Evolutionary conservation across 768 basidiomycete species (phyloP), one percentile per base, ranked within the genome.

Genomic region (Gloeophyllum trabeum): DNA sequence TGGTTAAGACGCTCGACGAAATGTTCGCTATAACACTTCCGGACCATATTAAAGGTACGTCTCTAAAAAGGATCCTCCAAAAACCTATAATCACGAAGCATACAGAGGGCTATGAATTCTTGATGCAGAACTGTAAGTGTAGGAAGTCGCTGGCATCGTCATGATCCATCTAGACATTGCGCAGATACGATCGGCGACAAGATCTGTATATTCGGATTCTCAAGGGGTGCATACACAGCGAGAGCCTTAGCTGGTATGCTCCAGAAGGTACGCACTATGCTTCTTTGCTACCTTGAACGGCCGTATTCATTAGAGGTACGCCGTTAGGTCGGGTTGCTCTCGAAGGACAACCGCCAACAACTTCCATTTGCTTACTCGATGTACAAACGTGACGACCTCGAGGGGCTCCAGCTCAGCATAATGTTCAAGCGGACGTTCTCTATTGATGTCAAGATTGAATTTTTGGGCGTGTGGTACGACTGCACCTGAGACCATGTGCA

Each of bases 151-250:
- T 41, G 14, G n/a, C 18, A 6, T 6, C 21, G 25, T 44, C 28
- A 42, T 30, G 20, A 26, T 39, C 35, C 4, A 43, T 30, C 19
- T 4, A 10, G 14, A 10, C 12, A 4, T 21, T 13, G 2, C 6
- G 6, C 23, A 42, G 47, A 49, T 38, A 36, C 30, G 24, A 37
- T 23, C 18, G 48, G 58, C 12, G 62, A 63, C 46, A 51, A 47
- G 42, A 54, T 65, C 30, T 61, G 42, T 44, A 53, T 65, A 25
- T 61, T 62, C 47, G 63, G 64, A 5, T 66, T 66, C 47, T 61
- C 59, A 7, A 45, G 64, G 24, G 62, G 62, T 13, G 55, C 57
- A 12, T 60, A 57, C 47, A 55, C 58, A 4, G 58, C 59, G 2
- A 43, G 62, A 30, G 54, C 54, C 12, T 49, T 55, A 19, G 57